Evolutionary conservation across 2,329 filamentous ascomycete species (phyloP), one percentile per base, ranked within the genome.

Genomic region (Fusarium sp.): DNA sequence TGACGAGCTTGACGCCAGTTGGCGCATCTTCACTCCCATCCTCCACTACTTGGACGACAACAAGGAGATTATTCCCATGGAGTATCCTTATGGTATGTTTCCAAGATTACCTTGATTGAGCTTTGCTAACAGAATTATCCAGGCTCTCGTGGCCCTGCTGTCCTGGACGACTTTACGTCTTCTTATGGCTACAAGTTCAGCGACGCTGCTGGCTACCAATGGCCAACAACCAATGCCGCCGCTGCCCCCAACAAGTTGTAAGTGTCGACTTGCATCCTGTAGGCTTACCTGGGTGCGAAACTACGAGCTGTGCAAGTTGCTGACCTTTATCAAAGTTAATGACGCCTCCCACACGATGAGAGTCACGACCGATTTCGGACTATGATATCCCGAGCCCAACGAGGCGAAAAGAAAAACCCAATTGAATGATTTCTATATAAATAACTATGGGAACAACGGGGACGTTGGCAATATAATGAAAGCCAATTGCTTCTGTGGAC

Each of bases 121-220:
- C 20, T 22, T 12, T 42, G n/a, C 50, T 65, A 30, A 70, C 45
- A 24, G 24, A 38, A 51, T 6, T 50, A n/a, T 38, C 78, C 75
- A 99, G 96, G 96, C 74, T 99, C 96, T 65, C 95, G 97, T 77
- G 96, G 97, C 66, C 97, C 97, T 29, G 93, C 95, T 59, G 95
- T 99, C 40, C 88, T 99, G 60, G 96, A 99, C 76, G 96, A 99
- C 84, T 99, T 99, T 85, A 98, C 95, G 32, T 92, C 95, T 43
- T 97, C 95, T 8, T 99, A 97, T 80, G 96, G 96, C 71, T 99
- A 99, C 88, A 98, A 97, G 83, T 99, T 99, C 86, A 97, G 93
- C 79, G 96, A 99, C 77, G 94, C 95, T 68, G 93, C 95, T 75
- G 95, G 95, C 60, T 97, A 97, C 85, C 94, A 97, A 83, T 98